Evolutionary conservation across 2,329 filamentous ascomycete species (phyloP).

Genomic region (Nothopassalora personata): DNA sequence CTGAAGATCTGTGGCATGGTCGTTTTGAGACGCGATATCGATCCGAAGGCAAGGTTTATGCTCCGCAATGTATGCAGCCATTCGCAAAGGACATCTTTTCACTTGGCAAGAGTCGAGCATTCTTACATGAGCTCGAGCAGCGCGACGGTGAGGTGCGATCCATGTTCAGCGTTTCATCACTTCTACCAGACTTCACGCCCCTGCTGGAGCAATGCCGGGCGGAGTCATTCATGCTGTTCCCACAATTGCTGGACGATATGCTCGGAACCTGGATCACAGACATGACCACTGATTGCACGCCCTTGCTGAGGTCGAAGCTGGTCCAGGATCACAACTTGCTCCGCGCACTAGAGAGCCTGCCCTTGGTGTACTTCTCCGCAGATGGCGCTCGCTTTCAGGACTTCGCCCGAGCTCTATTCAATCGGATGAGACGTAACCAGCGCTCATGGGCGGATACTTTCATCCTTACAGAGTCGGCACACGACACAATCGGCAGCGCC

Average conservation of each 20-base stretch:
- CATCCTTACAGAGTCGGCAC: conserved; percentile 69
- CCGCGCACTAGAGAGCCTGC: conserved; percentile 60
- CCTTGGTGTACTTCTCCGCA: conserved; percentile 68
- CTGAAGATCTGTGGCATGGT: conserved; percentile 67
- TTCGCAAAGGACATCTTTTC: conserved; percentile 71
- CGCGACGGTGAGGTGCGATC: not conserved
- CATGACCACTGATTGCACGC: conserved; percentile 66
- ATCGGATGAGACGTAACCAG: conserved; percentile 58
- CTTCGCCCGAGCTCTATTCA: conserved; percentile 67
- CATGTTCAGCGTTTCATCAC: not conserved
- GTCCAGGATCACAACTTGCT: conserved; percentile 65
- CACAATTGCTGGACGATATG: conserved; percentile 65
- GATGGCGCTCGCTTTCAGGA: conserved; percentile 63
- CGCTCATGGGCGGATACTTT: conserved; percentile 64
- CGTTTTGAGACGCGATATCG: conserved; percentile 64
- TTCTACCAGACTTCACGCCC: conserved; percentile 6
- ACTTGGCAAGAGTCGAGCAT: conserved; percentile 80
- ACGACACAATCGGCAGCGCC: conserved; percentile 59
- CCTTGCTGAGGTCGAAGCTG: conserved; percentile 60
- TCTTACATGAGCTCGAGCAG: conserved; percentile 65
- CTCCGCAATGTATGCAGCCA: conserved; percentile 68
- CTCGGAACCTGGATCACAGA: conserved; percentile 73
- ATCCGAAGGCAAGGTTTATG: conserved; percentile 56
- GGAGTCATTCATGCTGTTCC: conserved; percentile 51
- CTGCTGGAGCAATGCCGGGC: conserved; percentile 2